Conservation (phyloP, 225 moss, liverwort and hornwort genomes). For the Marchantia polymorpha region DNA sequence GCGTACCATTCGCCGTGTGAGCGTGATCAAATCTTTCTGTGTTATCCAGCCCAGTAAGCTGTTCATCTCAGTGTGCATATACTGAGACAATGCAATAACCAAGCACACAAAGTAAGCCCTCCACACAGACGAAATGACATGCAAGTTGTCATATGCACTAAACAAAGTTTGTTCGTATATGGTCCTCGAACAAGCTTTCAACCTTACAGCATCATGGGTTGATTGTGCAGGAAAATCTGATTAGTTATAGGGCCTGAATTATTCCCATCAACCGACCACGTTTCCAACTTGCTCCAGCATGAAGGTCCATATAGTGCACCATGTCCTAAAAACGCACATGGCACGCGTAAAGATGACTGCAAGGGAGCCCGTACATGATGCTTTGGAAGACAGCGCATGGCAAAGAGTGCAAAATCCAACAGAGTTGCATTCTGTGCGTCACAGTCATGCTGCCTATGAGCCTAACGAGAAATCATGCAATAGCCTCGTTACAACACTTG, state of each 20-base stretch:
- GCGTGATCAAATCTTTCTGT: constrained; percentile 69
- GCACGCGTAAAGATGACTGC: not conserved
- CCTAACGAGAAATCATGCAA: not conserved
- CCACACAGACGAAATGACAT: not conserved
- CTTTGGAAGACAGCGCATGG: not conserved
- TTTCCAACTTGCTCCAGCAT: not conserved
- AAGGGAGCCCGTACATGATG: not conserved
- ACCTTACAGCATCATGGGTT: not conserved
- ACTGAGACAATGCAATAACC: constrained; percentile 58
- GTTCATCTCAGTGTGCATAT: constrained; percentile 88
- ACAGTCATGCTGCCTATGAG: not conserved
- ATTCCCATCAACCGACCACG: constrained; percentile 8
- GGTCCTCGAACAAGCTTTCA: constrained; percentile 2
- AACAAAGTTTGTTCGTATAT: not conserved
- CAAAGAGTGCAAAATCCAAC: not conserved
- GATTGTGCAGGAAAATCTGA: not conserved
- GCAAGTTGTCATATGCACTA: constrained; percentile 7
- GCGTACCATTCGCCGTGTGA: constrained; percentile 76
- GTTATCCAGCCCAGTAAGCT: constrained; percentile 86
- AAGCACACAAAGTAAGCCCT: constrained; percentile 37
- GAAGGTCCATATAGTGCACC: not conserved
- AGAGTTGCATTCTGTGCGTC: not conserved
- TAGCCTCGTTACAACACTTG: not conserved
- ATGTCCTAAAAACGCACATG: not conserved
- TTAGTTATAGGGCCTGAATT: not conserved